Conservation (phyloP, 768 basidiomycete species). For the Zangia roseola region DNA sequence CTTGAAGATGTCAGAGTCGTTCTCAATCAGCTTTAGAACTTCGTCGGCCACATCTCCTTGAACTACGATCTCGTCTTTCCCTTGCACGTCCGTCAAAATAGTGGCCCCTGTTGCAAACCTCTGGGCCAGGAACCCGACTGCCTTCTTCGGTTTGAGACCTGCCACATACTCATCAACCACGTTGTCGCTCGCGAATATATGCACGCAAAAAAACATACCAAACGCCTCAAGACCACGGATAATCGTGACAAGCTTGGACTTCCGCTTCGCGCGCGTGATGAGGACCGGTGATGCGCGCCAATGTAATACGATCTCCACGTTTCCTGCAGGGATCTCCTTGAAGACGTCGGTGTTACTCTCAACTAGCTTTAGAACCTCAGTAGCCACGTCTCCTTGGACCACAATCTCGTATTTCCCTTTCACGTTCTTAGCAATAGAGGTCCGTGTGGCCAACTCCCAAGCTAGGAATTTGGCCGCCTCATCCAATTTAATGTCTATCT, state of each 20-base stretch:
- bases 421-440: too few species aligned
- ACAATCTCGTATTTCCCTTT: too few species aligned
- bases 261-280: too few species aligned
- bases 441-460: too few species aligned
- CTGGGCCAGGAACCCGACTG: slow-evolving; percentile 88
- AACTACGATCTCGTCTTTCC: slow-evolving; percentile 92
- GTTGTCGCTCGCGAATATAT: background rate
- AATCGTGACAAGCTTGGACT: slow-evolving; percentile 90
- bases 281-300: too few species aligned
- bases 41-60: slow-evolving; percentile 95
- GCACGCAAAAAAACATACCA: slow-evolving; percentile 36
- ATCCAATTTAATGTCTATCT: too few species aligned
- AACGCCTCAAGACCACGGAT: slow-evolving; percentile 91
- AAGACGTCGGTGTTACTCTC: too few species aligned
- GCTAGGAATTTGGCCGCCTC: too few species aligned
- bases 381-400: too few species aligned
- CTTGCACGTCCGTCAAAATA: slow-evolving; percentile 88
- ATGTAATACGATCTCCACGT: too few species aligned
- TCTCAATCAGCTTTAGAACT: slow-evolving; percentile 76
- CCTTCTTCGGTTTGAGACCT: slow-evolving; percentile 92
- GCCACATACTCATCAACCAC: background rate
- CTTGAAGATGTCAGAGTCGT: slow-evolving; percentile 54
- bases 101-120: slow-evolving; percentile 95
- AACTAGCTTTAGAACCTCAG: too few species aligned
- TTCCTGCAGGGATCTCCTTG: too few species aligned